Base-by-base conservation (phyloP, 768 basidiomycete genomes). In the Suillus discolor region DNA sequence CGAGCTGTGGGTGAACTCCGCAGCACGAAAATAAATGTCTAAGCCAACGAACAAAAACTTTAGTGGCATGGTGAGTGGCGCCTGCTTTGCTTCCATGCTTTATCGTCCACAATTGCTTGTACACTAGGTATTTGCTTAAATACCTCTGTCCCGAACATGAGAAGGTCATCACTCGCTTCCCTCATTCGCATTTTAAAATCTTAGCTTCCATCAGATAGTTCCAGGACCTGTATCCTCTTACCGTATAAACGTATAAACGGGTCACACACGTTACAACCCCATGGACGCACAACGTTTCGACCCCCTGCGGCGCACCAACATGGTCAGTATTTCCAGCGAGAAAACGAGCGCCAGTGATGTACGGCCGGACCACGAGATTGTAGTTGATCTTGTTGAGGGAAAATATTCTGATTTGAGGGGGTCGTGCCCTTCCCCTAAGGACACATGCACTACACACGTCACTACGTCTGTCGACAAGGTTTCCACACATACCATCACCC, bases 401-500 rank as follows among this genome's bases (percentile, higher is more conserved):
- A 28, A 45, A 44, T 55, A 41, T 38, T 51, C 54, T 15, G 45
- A 61, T 15, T 57, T 47, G 28, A 47, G 61, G 16, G 51, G n/a
- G 2, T 39, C 38, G 8, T 36, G 38, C 38, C 15, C 31, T n/a
- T 25, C 36, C 42, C 4, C 62, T 6, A 31, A 6, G 6, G 28
- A 64, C 11, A 13, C 41, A 12, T 20, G 15, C 36, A 11, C 11
- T 11, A 31, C 31, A 31, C 36, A 5, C 34, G 15, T 65, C 71
- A 25, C 49, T 7, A 49, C 61, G 2, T 60, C 62, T 6, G 61
- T 72, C 6, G 73, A 76, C 64, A 72, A 71, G 63, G 66, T 70
- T 60, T 69, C 77, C 38, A 77, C 77, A 38, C 79, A 77, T 62
- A 80, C 77, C 54, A 75, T 78, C 71, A 74, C 81, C 65, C 77